These are phyloP conservation scores for Diplodia corticola DNA, from an alignment of 2,329 filamentous ascomycete species.

Conservation along the genomic window DNA sequence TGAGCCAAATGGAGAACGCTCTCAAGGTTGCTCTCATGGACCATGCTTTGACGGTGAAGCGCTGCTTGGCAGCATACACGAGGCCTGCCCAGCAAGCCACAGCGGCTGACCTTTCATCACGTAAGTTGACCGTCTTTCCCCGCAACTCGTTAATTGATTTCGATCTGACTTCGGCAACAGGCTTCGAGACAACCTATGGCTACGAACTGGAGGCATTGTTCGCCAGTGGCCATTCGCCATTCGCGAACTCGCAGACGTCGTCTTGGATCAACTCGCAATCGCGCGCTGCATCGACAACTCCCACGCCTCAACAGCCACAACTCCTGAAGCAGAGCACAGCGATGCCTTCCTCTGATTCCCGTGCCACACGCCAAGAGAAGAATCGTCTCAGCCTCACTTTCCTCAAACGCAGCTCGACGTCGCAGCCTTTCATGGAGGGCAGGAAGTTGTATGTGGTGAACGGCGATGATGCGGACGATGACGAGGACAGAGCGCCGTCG, in stretches of 20 bases:
- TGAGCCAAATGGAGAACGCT: constrained; percentile 68
- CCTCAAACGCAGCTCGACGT: constrained; percentile 36
- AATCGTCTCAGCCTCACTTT: constrained; percentile 42
- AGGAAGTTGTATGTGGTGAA: background rate
- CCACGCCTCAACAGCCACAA: constrained; percentile 6
- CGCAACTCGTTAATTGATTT: background rate
- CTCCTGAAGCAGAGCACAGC: constrained; percentile 7
- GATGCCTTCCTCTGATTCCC: background rate
- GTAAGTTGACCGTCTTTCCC: constrained; percentile 51
- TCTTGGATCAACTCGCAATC: constrained; percentile 36
- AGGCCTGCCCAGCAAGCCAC: constrained; percentile 63
- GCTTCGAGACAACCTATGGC: constrained; percentile 49
- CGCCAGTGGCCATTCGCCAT: constrained; percentile 34
- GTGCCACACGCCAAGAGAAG: constrained; percentile 38
- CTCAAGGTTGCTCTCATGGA: constrained; percentile 85
- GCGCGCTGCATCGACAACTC: constrained; percentile 9
- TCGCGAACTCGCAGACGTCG: constrained; percentile 35
- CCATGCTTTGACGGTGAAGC: constrained; percentile 83
- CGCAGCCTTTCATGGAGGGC: background rate
- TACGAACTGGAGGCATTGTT: constrained; percentile 45
- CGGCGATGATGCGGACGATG: background rate
- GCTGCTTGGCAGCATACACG: constrained; percentile 70
- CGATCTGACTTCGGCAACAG: constrained; percentile 30
- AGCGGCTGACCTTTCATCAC: constrained; percentile 60
- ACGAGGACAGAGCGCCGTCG: constrained; percentile 19